Evolutionary conservation across 805 yeast species (phyloP), one percentile per base, ranked within the genome.

Genomic region (Maudiozyma saulgeensis): DNA sequence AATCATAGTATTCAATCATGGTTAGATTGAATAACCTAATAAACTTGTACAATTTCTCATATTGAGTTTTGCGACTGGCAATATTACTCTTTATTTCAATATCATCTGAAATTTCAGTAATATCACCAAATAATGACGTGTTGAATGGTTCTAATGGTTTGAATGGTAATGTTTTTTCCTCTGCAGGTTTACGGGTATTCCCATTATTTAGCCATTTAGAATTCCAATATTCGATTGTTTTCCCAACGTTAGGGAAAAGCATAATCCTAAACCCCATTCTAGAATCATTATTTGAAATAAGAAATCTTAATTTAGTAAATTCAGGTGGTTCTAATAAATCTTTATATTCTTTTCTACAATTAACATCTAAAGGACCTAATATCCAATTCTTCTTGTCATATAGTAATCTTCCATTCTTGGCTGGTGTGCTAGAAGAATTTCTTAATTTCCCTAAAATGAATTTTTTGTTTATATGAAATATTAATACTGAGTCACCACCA

Each of bases 1-100:
- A 61, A 32, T 62, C 60, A 35, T 47, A 51, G 46, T 56, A 58
- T 49, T 62, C 67, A n/a, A 48, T 48, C 42, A 56, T 52, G 9
- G 67, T 60, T n/a, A 57, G 50, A 47, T 62, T 60, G 44, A 57
- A 61, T 47, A 55, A 53, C 38, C 56, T 49, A 16, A 57, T 48
- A 41, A 56, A 49, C 41, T 51, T 54, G 16, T 52, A 43, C 31
- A 59, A 40, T 48, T 59, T 59, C 11, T 48, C 45, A 9, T 54
- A 47, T 46, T 51, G 51, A 9, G 64, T 58, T 21, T 47, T 53
- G 38, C 49, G 32, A 28, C 32, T 28, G 6, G 32, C 2, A 28
- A 28, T 43, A 21, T 47, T 49, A 53, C 52, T 57, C 7, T 39
- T 44, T 15, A 41, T 40, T 9, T 31, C 46, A 18, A 39, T 9